A percentile compares a stretch with the other conserved stretches of the same genome.
Conservation (phyloP, 768 basidiomycete genomes). For the Lactarius quietus region DNA sequence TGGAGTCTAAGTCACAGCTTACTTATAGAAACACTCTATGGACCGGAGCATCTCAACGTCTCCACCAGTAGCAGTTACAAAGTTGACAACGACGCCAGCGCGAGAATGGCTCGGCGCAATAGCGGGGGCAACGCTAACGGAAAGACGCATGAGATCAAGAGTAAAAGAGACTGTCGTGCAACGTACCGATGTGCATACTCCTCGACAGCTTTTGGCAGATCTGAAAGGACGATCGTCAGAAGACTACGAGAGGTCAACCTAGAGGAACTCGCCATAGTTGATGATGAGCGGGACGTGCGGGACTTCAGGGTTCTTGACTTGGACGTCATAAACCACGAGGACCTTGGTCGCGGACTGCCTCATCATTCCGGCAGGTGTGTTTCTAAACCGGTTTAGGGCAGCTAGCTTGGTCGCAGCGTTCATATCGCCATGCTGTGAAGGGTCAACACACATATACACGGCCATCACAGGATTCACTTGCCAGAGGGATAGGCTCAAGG, state of each 20-base stretch:
- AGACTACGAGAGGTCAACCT: neutral
- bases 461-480: conserved; percentile 40
- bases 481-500: conserved; percentile 84
- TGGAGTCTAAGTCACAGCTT: conserved; percentile 27
- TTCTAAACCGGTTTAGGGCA: conserved; percentile 81
- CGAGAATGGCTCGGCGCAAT: conserved; percentile 81
- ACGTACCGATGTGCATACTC: conserved; percentile 91
- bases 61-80: conserved; percentile 95
- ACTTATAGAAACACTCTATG: conserved; percentile 99
- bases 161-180: conserved; percentile 12
- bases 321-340: conserved; percentile 90
- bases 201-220: conserved; percentile 92
- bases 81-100: conserved; percentile 91
- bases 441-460: neutral
- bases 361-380: conserved; percentile 51
- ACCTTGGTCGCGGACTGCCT: conserved; percentile 68
- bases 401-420: conserved; percentile 76
- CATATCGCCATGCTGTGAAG: conserved; percentile 85
- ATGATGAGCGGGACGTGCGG: conserved; percentile 89
- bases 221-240: conserved; percentile 36
- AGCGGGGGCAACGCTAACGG: conserved; percentile 72
- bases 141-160: conserved; percentile 17
- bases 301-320: conserved; percentile 86
- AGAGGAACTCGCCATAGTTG: conserved; percentile 70
- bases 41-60: conserved; percentile 98